Conservation (phyloP, 768 basidiomycete genomes). For the Hortiboletus campestris region DNA sequence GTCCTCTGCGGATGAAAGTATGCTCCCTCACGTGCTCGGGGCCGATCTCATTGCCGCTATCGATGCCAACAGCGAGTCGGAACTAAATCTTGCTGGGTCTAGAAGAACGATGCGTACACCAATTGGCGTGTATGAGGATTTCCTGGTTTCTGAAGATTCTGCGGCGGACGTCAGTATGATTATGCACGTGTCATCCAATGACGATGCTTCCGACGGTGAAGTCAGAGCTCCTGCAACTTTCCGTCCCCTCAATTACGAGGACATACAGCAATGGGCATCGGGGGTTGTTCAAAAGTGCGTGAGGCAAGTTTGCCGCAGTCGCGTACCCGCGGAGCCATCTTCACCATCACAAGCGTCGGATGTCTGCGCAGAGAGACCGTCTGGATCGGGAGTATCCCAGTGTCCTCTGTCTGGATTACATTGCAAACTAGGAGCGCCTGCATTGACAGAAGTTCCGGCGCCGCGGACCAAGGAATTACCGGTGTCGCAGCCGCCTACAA, state of each 20-base stretch:
- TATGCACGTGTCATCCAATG: constrained; percentile 19
- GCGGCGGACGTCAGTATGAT: constrained; percentile 19
- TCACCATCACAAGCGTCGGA: constrained; percentile 30
- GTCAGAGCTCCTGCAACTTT: constrained; percentile 3
- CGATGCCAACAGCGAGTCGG: constrained; percentile 27
- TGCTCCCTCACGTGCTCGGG: constrained; percentile 27
- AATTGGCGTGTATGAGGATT: constrained; percentile 5
- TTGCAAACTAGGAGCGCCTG: constrained; percentile 11
- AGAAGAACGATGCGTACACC: background rate
- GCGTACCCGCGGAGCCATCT: constrained; percentile 3
- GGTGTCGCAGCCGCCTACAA: background rate
- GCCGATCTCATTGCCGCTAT: constrained; percentile 28
- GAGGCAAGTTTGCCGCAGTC: constrained; percentile 15
- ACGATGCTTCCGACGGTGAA: constrained; percentile 10
- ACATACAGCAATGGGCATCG: constrained; percentile 26
- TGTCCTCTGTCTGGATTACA: constrained; percentile 28
- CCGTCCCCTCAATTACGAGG: constrained; percentile 20
- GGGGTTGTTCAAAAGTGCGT: constrained; percentile 27
- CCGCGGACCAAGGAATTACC: background rate
- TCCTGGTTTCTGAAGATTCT: constrained; percentile 17
- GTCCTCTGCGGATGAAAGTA: constrained; percentile 18
- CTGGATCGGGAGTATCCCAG: constrained; percentile 16
- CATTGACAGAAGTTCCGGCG: background rate
- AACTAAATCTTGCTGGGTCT: constrained; percentile 9
- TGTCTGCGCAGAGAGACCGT: constrained; percentile 28